phyloP scores from a whole-genome alignment of 2,329 filamentous ascomycete species.

The Acrocalymma vagum region DNA sequence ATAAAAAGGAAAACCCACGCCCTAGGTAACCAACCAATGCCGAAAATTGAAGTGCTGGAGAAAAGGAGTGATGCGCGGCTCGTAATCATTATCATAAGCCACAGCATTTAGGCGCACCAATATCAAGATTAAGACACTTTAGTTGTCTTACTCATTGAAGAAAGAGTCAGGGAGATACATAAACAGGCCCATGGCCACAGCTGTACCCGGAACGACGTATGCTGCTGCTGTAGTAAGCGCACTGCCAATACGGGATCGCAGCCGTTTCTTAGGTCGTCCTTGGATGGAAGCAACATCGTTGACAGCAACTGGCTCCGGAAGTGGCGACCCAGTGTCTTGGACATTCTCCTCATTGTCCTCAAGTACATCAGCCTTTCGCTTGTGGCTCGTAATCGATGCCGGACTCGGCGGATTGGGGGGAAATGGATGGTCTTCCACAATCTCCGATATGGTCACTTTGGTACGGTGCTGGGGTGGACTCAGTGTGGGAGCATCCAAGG shows the following conservation, averaged over 20 bases:
- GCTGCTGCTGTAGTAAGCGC: constrained; percentile 20
- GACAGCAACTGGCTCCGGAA: neutral
- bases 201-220: constrained; percentile 4
- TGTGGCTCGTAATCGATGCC: constrained; percentile 33
- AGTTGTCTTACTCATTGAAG: constrained; percentile 1
- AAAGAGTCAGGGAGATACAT: constrained; percentile 4
- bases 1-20: too few relatives aligned
- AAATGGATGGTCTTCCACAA: constrained; percentile 39
- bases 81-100: too few relatives aligned
- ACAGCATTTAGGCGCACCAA: too few relatives aligned
- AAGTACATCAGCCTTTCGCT: constrained; percentile 42
- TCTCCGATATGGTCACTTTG: constrained; percentile 41
- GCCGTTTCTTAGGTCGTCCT: constrained; percentile 29
- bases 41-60: too few relatives aligned
- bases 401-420: constrained; percentile 41
- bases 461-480: constrained; percentile 30
- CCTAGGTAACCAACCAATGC: too few relatives aligned
- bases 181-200: constrained; percentile 1
- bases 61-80: too few relatives aligned
- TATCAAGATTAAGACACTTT: too few relatives aligned
- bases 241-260: constrained; percentile 20
- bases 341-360: constrained; percentile 18
- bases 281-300: constrained; percentile 13
- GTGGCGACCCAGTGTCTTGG: neutral
- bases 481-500: constrained; percentile 15